Conservation (phyloP, 1,284 basidiomycete species). For the Taiwanofungus camphoratus region DNA sequence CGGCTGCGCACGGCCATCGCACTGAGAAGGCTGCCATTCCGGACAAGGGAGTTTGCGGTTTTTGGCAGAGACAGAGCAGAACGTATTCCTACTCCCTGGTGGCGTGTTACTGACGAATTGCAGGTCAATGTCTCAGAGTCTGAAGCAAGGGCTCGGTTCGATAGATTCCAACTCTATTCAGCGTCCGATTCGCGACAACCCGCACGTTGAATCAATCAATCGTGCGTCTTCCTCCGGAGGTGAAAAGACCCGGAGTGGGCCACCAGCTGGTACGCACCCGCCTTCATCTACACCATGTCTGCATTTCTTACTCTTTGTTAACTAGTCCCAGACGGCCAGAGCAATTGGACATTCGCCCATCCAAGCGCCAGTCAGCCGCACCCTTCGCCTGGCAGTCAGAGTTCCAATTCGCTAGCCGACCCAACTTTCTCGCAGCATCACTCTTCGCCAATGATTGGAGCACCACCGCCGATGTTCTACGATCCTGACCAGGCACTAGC, state of each 20-base stretch:
- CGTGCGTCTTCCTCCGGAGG: background rate
- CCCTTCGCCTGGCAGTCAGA: background rate
- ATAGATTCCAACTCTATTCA: too few species aligned
- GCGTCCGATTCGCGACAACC: too few species aligned
- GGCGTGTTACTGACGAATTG: too few species aligned
- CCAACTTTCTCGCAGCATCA: background rate
- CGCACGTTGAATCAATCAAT: background rate
- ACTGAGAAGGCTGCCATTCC: too few species aligned
- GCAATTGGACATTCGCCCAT: background rate
- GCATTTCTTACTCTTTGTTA: background rate
- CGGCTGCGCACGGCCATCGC: too few species aligned
- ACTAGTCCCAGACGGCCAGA: conserved; percentile 1
- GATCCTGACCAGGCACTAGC: conserved; percentile 21
- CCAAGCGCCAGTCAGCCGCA: background rate
- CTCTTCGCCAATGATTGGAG: conserved; percentile 24
- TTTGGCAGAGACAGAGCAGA: too few species aligned
- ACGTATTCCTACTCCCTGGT: too few species aligned
- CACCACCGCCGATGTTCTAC: conserved; percentile 24
- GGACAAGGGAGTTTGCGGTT: too few species aligned
- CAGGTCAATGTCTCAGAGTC: too few species aligned
- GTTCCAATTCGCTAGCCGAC: background rate
- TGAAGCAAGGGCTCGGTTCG: too few species aligned
- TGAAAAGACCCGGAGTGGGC: background rate
- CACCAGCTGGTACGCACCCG: background rate
- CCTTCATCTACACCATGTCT: background rate